Percentiles rank a stretch among this genome's conserved stretches.
These are phyloP conservation scores for Eutrema yunnanense DNA, from an alignment of 345 rosid species.

Conservation along the genomic window DNA sequence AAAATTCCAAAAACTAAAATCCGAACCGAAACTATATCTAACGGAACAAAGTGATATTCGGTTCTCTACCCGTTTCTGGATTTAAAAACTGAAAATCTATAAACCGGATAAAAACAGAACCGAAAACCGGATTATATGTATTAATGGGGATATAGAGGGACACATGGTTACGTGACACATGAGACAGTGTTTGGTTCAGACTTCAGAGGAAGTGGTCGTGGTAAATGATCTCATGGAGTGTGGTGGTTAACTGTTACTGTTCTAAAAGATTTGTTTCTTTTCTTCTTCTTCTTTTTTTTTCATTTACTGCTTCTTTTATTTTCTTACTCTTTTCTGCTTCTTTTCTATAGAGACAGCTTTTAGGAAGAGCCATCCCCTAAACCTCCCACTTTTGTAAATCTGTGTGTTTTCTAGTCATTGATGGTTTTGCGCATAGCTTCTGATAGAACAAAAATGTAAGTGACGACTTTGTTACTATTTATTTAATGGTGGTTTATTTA, in stretches of 20 bases:
- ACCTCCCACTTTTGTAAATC: neutral
- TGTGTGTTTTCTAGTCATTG: conserved; percentile 11
- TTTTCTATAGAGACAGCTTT: conserved; percentile 26
- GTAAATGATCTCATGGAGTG: conserved; percentile 31
- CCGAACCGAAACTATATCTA: neutral
- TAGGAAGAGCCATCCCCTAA: neutral
- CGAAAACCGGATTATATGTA: neutral
- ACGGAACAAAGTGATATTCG: neutral
- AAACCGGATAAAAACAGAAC: neutral
- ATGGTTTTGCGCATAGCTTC: conserved; percentile 10
- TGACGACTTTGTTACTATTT: neutral
- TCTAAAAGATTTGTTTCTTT: neutral
- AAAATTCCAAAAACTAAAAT: neutral
- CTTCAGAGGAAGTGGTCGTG: conserved; percentile 26
- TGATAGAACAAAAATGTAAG: neutral
- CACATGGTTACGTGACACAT: neutral
- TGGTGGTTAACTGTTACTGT: conserved; percentile 33
- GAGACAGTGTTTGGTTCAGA: conserved; percentile 5
- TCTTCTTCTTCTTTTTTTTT: neutral
- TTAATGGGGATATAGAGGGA: neutral
- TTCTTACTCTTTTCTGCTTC: conserved; percentile 9
- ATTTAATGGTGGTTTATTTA: neutral
- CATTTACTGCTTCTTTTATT: conserved; percentile 24
- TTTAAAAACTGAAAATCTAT: neutral
- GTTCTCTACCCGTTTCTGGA: neutral